Percentiles rank a stretch among this genome's conserved stretches.
phyloP scores from a whole-genome alignment of 805 yeast genomes.

The Candida orba region DNA sequence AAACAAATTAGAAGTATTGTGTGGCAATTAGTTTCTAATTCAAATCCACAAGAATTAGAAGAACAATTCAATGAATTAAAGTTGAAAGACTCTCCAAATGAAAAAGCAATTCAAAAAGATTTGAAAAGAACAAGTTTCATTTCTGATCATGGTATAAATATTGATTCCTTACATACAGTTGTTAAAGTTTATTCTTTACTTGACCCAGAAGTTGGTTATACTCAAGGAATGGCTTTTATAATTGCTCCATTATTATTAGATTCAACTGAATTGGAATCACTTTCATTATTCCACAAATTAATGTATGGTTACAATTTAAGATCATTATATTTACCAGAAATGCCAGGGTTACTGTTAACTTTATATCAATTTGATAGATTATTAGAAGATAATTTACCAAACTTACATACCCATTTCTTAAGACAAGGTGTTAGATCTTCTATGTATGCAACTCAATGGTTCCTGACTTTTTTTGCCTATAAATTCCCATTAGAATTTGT shows the following conservation, averaged over 20 bases:
- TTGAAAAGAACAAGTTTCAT: constrained; percentile 80
- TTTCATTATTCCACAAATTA: constrained; percentile 68
- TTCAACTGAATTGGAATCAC: constrained; percentile 78
- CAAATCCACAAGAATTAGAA: constrained; percentile 48
- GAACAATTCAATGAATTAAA: constrained; percentile 30
- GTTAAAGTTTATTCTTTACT: constrained; percentile 77
- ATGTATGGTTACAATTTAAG: constrained; percentile 85
- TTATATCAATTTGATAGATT: constrained; percentile 88
- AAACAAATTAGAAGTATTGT: constrained; percentile 77
- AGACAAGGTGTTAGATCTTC: constrained; percentile 86
- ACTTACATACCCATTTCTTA: constrained; percentile 62
- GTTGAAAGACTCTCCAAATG: constrained; percentile 57
- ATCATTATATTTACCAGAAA: constrained; percentile 72
- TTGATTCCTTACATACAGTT: constrained; percentile 63
- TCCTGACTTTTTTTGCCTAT: constrained; percentile 88
- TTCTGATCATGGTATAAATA: constrained; percentile 42
- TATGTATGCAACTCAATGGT: constrained; percentile 99
- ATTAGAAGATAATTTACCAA: constrained; percentile 70
- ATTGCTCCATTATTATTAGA: constrained; percentile 79
- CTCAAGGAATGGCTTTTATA: constrained; percentile 96
- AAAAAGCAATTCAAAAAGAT: constrained; percentile 73
- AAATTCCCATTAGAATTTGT: constrained; percentile 89
- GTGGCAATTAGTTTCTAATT: constrained; percentile 84
- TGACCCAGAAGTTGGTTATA: constrained; percentile 93
- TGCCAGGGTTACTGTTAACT: constrained; percentile 86